Evolutionary conservation across 345 rosid genomes (phyloP).

Genomic region (Aquilaria yunnanensis): DNA sequence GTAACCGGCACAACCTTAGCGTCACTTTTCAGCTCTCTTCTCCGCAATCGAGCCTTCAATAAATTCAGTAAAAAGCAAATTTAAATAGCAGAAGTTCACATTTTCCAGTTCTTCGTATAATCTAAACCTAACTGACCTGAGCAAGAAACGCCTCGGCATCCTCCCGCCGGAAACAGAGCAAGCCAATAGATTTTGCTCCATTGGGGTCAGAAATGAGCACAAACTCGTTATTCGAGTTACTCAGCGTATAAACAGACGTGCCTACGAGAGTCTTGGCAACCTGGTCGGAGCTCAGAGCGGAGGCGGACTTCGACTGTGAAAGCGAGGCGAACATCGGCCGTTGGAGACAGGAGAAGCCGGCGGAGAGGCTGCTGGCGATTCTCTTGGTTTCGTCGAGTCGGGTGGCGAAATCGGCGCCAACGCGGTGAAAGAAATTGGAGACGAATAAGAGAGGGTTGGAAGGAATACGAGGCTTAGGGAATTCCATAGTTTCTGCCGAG

Average conservation of each 20-base stretch:
- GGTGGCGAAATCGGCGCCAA: constrained; percentile 47
- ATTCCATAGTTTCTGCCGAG: constrained; percentile 32
- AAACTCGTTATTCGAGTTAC: constrained; percentile 88
- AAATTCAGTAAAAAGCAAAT: neutral
- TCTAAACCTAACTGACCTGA: constrained; percentile 37
- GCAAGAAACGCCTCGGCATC: constrained; percentile 93
- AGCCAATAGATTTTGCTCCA: constrained; percentile 74
- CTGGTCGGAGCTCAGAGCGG: constrained; percentile 39
- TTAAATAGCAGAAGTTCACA: neutral
- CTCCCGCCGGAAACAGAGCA: constrained; percentile 92
- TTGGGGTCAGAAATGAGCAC: constrained; percentile 89
- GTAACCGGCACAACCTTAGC: constrained; percentile 87
- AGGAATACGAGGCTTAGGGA: constrained; percentile 28
- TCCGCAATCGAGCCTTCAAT: constrained; percentile 66
- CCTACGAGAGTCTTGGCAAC: constrained; percentile 76
- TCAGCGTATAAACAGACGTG: constrained; percentile 76
- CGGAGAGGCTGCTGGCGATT: constrained; percentile 32
- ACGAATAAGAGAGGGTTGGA: constrained; percentile 58
- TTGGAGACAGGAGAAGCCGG: constrained; percentile 19
- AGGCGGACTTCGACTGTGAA: constrained; percentile 43
- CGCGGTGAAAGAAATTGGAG: constrained; percentile 59
- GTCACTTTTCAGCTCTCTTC: constrained; percentile 57
- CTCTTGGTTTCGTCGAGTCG: constrained; percentile 54
- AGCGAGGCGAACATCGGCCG: constrained; percentile 57
- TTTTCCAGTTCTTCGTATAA: neutral